Evolutionary conservation across 2,329 filamentous ascomycete species (phyloP).

Genomic region (Alternaria rosae): DNA sequence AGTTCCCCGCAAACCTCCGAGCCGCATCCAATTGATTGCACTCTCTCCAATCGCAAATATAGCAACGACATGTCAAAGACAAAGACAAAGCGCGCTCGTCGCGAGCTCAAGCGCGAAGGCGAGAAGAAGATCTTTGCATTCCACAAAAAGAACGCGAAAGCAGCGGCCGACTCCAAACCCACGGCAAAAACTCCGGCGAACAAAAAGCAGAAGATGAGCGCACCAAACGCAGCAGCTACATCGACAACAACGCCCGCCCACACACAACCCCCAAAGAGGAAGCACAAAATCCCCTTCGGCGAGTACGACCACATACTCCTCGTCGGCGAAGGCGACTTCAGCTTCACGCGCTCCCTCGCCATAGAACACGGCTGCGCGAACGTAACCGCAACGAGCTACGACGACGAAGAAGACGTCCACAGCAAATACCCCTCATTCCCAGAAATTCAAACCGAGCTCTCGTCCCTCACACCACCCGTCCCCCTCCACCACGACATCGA

Average conservation of each 20-base stretch:
- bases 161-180: conserved; percentile 14
- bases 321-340: conserved; percentile 81
- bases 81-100: conserved; percentile 44
- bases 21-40: conserved; percentile 6
- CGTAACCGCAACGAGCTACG: conserved; percentile 74
- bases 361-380: conserved; percentile 70
- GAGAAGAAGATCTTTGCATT: conserved; percentile 36
- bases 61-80: conserved; percentile 41
- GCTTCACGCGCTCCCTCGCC: conserved; percentile 74
- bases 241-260: conserved; percentile 16
- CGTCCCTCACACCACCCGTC: conserved; percentile 42
- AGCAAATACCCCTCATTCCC: conserved; percentile 57
- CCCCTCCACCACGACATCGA: conserved; percentile 66
- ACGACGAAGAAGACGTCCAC: conserved; percentile 65
- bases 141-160: conserved; percentile 35
- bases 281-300: conserved; percentile 67
- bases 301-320: conserved; percentile 74
- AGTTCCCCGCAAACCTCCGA: conserved; percentile 34
- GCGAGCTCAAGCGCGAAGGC: conserved; percentile 45
- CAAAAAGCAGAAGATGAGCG: conserved; percentile 23
- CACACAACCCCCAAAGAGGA: conserved; percentile 4
- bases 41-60: background rate
- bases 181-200: conserved; percentile 19
- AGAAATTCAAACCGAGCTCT: conserved; percentile 42
- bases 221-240: conserved; percentile 7